These are phyloP conservation scores for Pyrus communis DNA, from an alignment of 306 rosid genomes.

Conservation along the genomic window DNA sequence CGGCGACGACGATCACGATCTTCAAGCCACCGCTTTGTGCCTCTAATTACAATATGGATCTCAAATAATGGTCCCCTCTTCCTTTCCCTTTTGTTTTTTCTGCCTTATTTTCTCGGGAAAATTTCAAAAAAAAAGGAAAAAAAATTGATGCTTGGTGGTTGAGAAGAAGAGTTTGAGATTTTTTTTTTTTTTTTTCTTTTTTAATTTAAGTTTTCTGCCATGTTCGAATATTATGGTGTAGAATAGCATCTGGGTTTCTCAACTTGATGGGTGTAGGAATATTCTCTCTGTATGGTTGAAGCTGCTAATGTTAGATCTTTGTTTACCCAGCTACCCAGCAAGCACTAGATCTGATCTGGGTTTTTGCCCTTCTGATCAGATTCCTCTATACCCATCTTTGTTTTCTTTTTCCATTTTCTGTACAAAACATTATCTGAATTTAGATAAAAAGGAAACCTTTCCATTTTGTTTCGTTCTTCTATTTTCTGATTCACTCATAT, in stretches of 20 bases:
- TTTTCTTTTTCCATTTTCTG: not conserved
- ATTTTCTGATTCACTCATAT: not conserved
- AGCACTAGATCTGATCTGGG: conserved; percentile 20
- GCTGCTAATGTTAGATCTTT: conserved; percentile 31
- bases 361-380: not conserved
- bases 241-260: conserved; percentile 32
- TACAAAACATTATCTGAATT: conserved; percentile 31
- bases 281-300: conserved; percentile 34
- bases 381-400: not conserved
- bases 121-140: not conserved
- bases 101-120: conserved; percentile 36
- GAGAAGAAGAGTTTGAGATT: conserved; percentile 21
- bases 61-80: conserved; percentile 6
- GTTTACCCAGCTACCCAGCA: conserved; percentile 14
- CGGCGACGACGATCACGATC: conserved; percentile 31
- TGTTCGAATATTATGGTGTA: conserved; percentile 45
- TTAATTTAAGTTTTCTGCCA: not conserved
- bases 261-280: conserved; percentile 22
- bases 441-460: not conserved
- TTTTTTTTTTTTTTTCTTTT: not conserved
- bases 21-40: conserved; percentile 51
- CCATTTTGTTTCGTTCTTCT: not conserved
- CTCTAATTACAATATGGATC: conserved; percentile 36
- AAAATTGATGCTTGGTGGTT: conserved; percentile 20
- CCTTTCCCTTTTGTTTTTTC: conserved; percentile 7